phyloP scores from a whole-genome alignment of 1,284 basidiomycete species.

The Athelia psychrophila region DNA sequence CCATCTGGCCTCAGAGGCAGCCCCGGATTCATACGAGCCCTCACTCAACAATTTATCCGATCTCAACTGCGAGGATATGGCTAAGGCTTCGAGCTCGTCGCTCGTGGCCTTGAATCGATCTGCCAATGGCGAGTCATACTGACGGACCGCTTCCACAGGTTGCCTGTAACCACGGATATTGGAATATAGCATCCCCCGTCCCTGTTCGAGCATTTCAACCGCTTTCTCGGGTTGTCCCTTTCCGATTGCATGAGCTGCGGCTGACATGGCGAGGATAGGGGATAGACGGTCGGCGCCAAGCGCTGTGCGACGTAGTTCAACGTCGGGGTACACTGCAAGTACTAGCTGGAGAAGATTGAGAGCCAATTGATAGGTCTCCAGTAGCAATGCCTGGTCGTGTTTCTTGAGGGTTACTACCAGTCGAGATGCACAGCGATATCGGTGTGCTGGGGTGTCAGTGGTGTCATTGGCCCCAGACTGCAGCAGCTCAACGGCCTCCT shows the following conservation, averaged over 20 bases:
- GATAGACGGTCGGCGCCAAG: not conserved
- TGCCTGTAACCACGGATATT: slow-evolving; percentile 16
- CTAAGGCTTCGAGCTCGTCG: slow-evolving; percentile 14
- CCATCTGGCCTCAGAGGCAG: slow-evolving; percentile 4
- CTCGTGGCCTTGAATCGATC: slow-evolving; percentile 20
- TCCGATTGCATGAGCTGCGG: slow-evolving; percentile 32
- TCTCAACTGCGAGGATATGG: slow-evolving; percentile 2
- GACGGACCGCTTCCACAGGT: slow-evolving; percentile 16
- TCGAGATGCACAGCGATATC: too few species aligned
- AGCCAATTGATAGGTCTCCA: not conserved
- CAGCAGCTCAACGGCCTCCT: slow-evolving; percentile 1
- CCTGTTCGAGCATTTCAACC: slow-evolving; percentile 32
- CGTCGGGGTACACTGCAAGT: not conserved
- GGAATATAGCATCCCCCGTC: slow-evolving; percentile 28
- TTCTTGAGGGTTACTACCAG: too few species aligned
- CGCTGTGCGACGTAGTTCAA: not conserved
- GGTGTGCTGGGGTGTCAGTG: too few species aligned
- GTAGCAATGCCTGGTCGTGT: too few species aligned
- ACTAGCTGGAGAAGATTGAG: not conserved
- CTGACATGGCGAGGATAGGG: slow-evolving; percentile 21
- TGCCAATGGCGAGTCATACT: slow-evolving; percentile 16
- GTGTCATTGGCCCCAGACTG: too few species aligned
- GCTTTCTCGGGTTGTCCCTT: slow-evolving; percentile 26
- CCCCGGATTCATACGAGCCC: not conserved
- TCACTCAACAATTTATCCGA: not conserved